phyloP scores from a whole-genome alignment of 2,329 filamentous ascomycete species.

The Fusarium sp. region DNA sequence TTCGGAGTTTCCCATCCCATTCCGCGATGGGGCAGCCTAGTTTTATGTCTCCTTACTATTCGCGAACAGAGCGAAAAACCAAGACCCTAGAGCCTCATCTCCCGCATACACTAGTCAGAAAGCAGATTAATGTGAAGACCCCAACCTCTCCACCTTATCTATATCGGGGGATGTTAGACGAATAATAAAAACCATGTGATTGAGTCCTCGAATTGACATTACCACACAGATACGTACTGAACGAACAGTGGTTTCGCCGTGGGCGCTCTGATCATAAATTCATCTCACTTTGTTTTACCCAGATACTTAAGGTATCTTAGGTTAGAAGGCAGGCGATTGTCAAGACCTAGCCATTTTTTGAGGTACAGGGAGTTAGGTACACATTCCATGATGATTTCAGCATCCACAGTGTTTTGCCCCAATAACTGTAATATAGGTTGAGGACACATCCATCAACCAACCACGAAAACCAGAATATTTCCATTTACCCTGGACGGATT shows the following conservation, averaged over 20 bases:
- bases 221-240: constrained; percentile 4
- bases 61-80: constrained; percentile 11
- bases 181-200: constrained; percentile 40
- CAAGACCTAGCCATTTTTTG: neutral
- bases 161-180: constrained; percentile 45
- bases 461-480: neutral
- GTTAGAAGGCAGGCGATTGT: neutral
- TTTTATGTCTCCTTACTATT: constrained; percentile 15
- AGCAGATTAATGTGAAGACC: constrained; percentile 37
- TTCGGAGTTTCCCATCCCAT: neutral
- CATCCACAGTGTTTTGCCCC: neutral
- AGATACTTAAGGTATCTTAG: neutral
- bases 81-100: constrained; percentile 38
- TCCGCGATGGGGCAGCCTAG: constrained; percentile 32
- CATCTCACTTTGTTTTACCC: neutral
- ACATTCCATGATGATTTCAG: constrained; percentile 12
- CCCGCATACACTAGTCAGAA: constrained; percentile 36
- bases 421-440: neutral
- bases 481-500: neutral
- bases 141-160: constrained; percentile 34
- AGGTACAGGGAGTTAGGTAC: neutral
- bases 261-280: neutral
- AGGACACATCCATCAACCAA: neutral
- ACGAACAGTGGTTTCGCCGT: neutral
- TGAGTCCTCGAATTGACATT: constrained; percentile 18